Evolutionary conservation across 768 basidiomycete genomes (phyloP).

Genomic region (Pholiota conissans): DNA sequence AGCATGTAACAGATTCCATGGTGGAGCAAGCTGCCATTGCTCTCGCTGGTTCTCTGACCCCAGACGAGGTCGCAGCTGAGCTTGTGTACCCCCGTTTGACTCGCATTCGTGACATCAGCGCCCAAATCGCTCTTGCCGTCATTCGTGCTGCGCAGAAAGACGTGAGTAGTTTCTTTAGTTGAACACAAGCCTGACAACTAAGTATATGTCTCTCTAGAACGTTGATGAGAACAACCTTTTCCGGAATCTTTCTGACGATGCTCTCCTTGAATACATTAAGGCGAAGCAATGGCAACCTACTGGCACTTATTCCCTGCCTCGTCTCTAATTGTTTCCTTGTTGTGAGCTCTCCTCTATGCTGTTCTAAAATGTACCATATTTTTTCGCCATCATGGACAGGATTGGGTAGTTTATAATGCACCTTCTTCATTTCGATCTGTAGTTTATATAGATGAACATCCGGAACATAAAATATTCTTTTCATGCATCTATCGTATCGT

Average conservation of each 20-base stretch:
- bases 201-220: conserved; percentile 26
- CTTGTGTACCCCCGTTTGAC: conserved; percentile 70
- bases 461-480: conserved; percentile 2
- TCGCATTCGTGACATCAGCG: conserved; percentile 68
- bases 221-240: conserved; percentile 48
- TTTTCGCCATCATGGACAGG: conserved; percentile 1
- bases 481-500: conserved; percentile 40
- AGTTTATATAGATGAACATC: not conserved
- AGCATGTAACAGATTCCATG: conserved; percentile 65
- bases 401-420: not conserved
- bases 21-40: conserved; percentile 67
- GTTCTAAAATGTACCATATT: conserved; percentile 12
- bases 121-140: conserved; percentile 59
- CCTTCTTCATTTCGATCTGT: not conserved
- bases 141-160: conserved; percentile 65
- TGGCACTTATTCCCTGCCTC: conserved; percentile 26
- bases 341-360: not conserved
- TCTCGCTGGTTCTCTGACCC: conserved; percentile 54
- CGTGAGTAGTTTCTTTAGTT: conserved; percentile 31
- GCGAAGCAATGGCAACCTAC: conserved; percentile 59
- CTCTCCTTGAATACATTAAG: conserved; percentile 48
- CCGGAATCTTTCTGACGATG: conserved; percentile 46
- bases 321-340: conserved; percentile 22
- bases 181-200: not conserved
- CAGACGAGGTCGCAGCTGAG: conserved; percentile 52